Base-by-base conservation (phyloP, 208 protist genomes). In the Crithidia bombi region DNA sequence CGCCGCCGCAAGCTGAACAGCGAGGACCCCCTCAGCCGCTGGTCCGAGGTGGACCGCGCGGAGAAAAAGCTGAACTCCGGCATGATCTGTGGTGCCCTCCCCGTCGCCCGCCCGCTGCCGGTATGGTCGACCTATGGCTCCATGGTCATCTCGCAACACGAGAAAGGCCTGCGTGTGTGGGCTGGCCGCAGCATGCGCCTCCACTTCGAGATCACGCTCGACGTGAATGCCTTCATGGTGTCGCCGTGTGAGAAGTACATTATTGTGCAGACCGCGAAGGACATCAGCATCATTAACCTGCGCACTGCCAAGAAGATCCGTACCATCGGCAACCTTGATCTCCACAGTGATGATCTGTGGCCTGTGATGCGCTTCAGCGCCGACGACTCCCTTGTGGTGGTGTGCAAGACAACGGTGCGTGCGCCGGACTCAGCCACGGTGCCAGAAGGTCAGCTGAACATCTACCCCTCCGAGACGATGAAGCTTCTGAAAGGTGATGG, bases 171-270 rank as follows among this genome's bases (percentile, higher is more conserved):
- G n/a, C 82, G 82, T 14, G 69, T 96, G 56, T 96, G 92, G 89
- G 87, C 87, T 19, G 92, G 92, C 43, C 82, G 85, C 36, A 81
- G 76, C 56, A 95, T 96, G 89, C 77, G 88, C 44, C 73, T 91
- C 23, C 79, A 95, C 30, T 95, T 92, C 73, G 88, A 92, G 58
- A 87, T 96, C 39, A 75, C 80, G 23, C 79, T 87, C 64, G 79
- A 90, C 52, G 84, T 95, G 12, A 82, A 81, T 41, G 89, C 87
- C 19, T 95, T 95, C 70, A 83, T 92, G 75, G 81, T 96, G 39
- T 96, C 92, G 3, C 86, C 87, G 47, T 82, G 84, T 52, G 92
- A 96, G 78, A 90, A 93, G 74, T 96, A 92, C 73, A 87, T 96
- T 55, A 88, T 96, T 49, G 75, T 94, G 23, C 87, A 91, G 59